These are phyloP conservation scores for Thamnidium elegans DNA, from an alignment of 192 early-diverging fungal species.

Conservation along the genomic window DNA sequence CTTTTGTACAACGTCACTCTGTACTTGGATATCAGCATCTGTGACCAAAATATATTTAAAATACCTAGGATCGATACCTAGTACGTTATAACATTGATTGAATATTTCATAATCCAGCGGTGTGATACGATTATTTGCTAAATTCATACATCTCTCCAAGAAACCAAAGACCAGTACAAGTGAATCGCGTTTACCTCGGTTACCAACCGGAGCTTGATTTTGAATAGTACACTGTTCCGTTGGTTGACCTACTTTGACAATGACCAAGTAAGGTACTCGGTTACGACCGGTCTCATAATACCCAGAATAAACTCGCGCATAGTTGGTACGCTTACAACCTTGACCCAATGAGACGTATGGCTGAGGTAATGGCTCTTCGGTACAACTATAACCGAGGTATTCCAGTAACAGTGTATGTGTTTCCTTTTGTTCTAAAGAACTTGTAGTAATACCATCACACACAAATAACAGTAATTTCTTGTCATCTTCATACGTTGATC, in stretches of 20 bases:
- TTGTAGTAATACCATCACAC: conserved; percentile 65
- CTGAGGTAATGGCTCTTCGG: conserved; percentile 43
- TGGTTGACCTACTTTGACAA: conserved; percentile 60
- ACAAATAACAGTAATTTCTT: conserved; percentile 68
- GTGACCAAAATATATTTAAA: conserved; percentile 66
- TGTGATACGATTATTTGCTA: conserved; percentile 58
- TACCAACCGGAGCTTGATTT: conserved; percentile 34
- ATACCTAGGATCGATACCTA: conserved; percentile 57
- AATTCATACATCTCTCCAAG: conserved; percentile 63
- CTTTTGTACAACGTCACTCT: conserved; percentile 47
- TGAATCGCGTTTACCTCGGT: conserved; percentile 86
- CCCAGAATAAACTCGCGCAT: conserved; percentile 66
- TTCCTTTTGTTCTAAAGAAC: conserved; percentile 52
- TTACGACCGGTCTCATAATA: conserved; percentile 49
- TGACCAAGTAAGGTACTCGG: conserved; percentile 57
- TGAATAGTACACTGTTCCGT: conserved; percentile 24
- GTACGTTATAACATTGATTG: conserved; percentile 60
- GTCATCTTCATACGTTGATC: conserved; percentile 61
- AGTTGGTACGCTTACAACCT: conserved; percentile 54
- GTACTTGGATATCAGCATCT: conserved; percentile 65
- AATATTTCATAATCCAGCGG: conserved; percentile 67
- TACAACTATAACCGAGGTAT: conserved; percentile 61
- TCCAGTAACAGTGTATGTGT: conserved; percentile 64
- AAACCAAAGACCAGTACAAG: conserved; percentile 84
- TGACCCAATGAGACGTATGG: conserved; percentile 52